These are phyloP conservation scores for Scutellaria galericulata DNA, from an alignment of 257 asterid species.

Conservation along the genomic window DNA sequence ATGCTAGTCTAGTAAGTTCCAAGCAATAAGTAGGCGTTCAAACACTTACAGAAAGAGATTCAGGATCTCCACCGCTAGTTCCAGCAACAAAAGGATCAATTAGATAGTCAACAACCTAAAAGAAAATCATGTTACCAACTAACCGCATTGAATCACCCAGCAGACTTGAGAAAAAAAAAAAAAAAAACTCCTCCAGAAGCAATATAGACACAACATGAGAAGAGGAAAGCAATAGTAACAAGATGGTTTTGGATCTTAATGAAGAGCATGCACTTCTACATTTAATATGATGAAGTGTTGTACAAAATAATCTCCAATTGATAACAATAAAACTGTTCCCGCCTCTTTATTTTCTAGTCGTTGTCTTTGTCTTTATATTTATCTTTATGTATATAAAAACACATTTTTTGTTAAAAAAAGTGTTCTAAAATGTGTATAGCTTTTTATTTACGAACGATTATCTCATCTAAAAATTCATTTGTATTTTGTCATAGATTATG, in stretches of 20 bases:
- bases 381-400: too few species aligned
- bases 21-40: slow-evolving; percentile 28
- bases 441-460: too few species aligned
- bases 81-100: slow-evolving; percentile 96
- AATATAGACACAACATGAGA: slow-evolving; percentile 12
- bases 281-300: slow-evolving; percentile 17
- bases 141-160: slow-evolving; percentile 28
- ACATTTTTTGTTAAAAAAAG: too few species aligned
- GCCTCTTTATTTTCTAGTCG: too few species aligned
- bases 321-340: neutral
- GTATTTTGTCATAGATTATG: too few species aligned
- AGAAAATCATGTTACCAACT: slow-evolving; percentile 23
- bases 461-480: too few species aligned
- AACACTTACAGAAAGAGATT: slow-evolving; percentile 84
- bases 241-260: slow-evolving; percentile 20
- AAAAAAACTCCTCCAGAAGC: slow-evolving; percentile 1
- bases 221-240: slow-evolving; percentile 3
- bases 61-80: slow-evolving; percentile 90
- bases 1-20: slow-evolving; percentile 17
- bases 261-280: slow-evolving; percentile 23
- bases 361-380: too few species aligned
- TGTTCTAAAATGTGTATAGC: too few species aligned
- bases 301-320: slow-evolving; percentile 1
- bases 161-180: neutral
- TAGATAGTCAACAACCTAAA: slow-evolving; percentile 90